Conservation (phyloP, 345 rosid species). For the Euclidium syriacum region DNA sequence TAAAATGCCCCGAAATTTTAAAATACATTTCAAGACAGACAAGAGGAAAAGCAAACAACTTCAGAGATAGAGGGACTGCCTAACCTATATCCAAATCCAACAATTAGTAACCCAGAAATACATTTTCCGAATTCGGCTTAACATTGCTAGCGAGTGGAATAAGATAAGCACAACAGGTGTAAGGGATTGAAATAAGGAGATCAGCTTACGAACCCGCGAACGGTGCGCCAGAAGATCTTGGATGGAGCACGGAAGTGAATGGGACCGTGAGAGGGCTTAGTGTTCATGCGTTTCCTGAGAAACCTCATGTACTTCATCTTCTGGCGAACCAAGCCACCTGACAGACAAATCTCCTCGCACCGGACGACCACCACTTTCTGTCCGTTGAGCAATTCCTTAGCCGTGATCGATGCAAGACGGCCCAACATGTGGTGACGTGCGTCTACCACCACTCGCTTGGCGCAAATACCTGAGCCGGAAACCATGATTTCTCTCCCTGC, state of each 20-base stretch:
- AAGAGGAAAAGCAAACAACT: no score
- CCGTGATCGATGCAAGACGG: conserved; percentile 55
- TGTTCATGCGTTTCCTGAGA: conserved; percentile 88
- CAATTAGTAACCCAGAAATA: no score
- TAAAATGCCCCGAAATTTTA: no score
- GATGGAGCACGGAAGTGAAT: conserved; percentile 89
- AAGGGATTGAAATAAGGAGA: not conserved
- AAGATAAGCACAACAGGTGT: not conserved
- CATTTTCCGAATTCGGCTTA: no score
- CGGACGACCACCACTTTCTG: conserved; percentile 74
- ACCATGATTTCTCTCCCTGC: conserved; percentile 46
- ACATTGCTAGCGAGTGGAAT: no score
- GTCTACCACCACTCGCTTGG: conserved; percentile 70
- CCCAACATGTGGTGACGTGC: conserved; percentile 86
- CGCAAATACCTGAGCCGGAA: conserved; percentile 73
- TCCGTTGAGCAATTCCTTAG: conserved; percentile 83
- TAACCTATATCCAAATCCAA: no score
- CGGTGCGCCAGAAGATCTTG: conserved; percentile 90
- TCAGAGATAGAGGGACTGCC: no score
- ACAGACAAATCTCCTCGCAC: conserved; percentile 87
- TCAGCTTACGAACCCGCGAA: conserved; percentile 52
- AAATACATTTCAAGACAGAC: no score
- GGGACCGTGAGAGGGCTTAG: conserved; percentile 94
- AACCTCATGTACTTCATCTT: conserved; percentile 93
- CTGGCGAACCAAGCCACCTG: conserved; percentile 80